Base-by-base conservation (phyloP, 2,329 filamentous ascomycete species). In the Coniochaeta prunicola region DNA sequence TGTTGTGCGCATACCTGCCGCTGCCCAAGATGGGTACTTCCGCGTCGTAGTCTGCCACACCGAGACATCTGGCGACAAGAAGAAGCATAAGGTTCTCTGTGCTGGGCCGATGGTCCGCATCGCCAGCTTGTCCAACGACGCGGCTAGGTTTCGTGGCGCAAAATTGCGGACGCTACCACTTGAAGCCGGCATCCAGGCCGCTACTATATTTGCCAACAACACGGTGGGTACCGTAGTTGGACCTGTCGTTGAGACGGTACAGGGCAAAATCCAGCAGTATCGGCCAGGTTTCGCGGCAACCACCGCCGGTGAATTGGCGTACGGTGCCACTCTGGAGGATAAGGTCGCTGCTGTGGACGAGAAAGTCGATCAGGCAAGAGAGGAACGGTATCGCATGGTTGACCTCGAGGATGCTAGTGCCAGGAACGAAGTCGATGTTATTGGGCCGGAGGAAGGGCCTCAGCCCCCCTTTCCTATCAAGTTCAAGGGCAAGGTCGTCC, bases 81-180 rank as follows among this genome's bases (percentile, higher is more conserved):
- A 69, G 58, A 81, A 78, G 68, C 82, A 80, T 63, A 86, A 82
- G 64, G 75, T 81, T 0, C 76, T 90, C 0, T 89, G 86, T 60
- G 78, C 80, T 0, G 88, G 85, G 61, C 87, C 87, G 0, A 80
- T 88, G 0, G 90, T 90, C 63, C 79, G 87, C 17, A 75, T 90
- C n/a, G 80, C 87, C 2, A 89, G 86, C 61, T 83, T 84, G 0
- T 87, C 85, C 0, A 76, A 79, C 0, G 84, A 85, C 60, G 76
- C 80, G 0, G 84, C 83, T 65, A 80, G 85, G 0, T 68, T 89
- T 1, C 80, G 85, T 8, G 87, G 87, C 0, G 86, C 87, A 0
- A 87, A 86, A 62, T 67, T 90, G 6, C 75, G 74, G 3, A 88
- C 84, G 0, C 74, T 90, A 69, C 87, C 87, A 0, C 67, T 90